Conservation (phyloP, 306 rosid species). For the Fragaria nilgerrensis region DNA sequence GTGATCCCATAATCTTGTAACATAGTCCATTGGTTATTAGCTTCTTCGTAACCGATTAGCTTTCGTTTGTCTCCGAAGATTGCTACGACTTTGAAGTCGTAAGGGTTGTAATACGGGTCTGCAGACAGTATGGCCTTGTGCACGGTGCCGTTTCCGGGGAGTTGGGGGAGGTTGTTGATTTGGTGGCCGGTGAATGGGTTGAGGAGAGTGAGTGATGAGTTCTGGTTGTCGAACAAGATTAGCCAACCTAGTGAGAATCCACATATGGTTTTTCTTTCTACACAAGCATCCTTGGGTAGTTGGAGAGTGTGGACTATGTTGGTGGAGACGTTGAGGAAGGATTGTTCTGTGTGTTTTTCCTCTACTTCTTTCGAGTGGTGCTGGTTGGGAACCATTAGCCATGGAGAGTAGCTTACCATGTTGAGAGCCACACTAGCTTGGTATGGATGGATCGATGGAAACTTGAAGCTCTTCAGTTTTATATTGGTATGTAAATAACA, state of each 20-base stretch:
- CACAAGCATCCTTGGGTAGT: background rate
- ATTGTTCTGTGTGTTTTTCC: background rate
- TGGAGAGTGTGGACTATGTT: background rate
- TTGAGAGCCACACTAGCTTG: background rate
- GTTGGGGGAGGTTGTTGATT: background rate
- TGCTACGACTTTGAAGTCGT: background rate
- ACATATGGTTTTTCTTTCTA: background rate
- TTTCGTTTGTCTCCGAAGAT: conserved; percentile 4
- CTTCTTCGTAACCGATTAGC: background rate
- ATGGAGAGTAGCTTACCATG: conserved; percentile 3
- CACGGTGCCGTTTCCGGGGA: background rate
- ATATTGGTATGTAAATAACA: background rate
- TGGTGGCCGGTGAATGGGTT: conserved; percentile 4
- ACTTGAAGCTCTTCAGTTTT: background rate
- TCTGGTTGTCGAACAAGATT: background rate
- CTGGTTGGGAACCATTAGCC: conserved; percentile 17
- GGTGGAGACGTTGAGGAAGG: background rate
- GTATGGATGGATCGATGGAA: background rate
- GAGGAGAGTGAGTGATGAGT: conserved; percentile 3
- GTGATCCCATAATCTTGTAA: background rate
- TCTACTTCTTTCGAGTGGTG: background rate
- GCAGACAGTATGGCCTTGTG: conserved; percentile 18
- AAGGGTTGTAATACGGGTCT: background rate
- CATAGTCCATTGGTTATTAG: background rate
- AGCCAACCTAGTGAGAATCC: conserved; percentile 16